Percentiles rank a stretch among this genome's conserved stretches.
Conservation (phyloP, 2,329 filamentous ascomycete genomes). For the Penicillium frequentans region DNA sequence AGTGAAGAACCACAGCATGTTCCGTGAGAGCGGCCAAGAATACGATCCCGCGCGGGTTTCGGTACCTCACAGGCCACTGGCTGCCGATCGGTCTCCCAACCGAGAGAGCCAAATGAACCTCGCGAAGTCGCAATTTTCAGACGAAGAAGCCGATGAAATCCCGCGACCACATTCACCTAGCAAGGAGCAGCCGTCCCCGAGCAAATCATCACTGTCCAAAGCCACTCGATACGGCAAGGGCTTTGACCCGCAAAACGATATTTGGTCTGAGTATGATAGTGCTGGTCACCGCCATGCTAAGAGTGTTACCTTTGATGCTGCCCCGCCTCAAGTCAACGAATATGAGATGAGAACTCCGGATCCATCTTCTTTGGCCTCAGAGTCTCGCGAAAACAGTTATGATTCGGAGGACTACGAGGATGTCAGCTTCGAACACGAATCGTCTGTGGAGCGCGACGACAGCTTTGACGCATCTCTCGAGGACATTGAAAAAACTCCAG, state of each 20-base stretch:
- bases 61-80: conserved; percentile 77
- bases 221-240: conserved; percentile 55
- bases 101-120: conserved; percentile 68
- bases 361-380: conserved; percentile 85
- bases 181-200: conserved; percentile 74
- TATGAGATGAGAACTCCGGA: conserved; percentile 98
- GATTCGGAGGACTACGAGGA: conserved; percentile 75
- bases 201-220: conserved; percentile 82
- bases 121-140: conserved; percentile 49
- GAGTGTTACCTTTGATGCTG: conserved; percentile 94
- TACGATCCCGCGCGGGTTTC: conserved; percentile 81
- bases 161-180: conserved; percentile 56
- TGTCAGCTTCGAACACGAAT: conserved; percentile 59
- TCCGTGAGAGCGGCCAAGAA: conserved; percentile 87
- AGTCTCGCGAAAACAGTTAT: conserved; percentile 89
- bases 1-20: conserved; percentile 97
- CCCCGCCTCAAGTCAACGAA: conserved; percentile 91
- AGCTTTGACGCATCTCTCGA: conserved; percentile 96
- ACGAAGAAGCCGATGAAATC: conserved; percentile 12
- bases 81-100: conserved; percentile 60
- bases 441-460: conserved; percentile 68
- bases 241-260: conserved; percentile 68
- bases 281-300: conserved; percentile 81
- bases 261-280: conserved; percentile 61
- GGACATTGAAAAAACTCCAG: conserved; percentile 94